Evolutionary conservation across 1,284 basidiomycete genomes (phyloP), one percentile per base, ranked within the genome.

Genomic region (Cutaneotrichosporon cutaneum): DNA sequence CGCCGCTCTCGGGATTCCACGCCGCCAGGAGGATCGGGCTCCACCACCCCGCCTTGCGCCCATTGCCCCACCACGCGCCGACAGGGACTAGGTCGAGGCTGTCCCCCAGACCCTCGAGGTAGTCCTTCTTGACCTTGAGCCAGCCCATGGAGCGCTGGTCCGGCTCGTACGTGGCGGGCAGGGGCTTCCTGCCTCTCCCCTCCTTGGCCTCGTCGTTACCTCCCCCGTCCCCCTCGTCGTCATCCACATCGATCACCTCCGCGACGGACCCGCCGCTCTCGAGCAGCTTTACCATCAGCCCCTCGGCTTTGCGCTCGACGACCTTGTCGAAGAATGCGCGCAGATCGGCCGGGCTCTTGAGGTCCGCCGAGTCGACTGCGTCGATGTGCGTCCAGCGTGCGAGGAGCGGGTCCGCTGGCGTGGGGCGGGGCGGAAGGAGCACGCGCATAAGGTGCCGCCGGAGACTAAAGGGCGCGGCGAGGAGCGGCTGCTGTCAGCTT

Each of bases 31-130:
- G 82, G 69, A 96, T 87, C 0, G 94, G 94, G 65, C 87, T 90
- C 92, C 93, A 97, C 92, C 92, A 96, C 30, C 86, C 85, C 10
- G 88, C 89, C 79, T 96, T 97, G 36, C 92, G 82, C n/a, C 94
- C 94, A 77, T 88, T 90, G 48, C 94, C 94, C 80, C 94, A 87
- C 92, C 90, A 94, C 21, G 89, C 90, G 39, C 88, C 90, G 62
- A 90, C 84, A 3, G 89, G 90, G n/a, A 90, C 84, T 54, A 84
- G 75, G 63, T 84, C 83, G 32, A 84, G 76, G 42, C 81, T 81
- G 65, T 84, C 83, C 16, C 84, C 84, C 16, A 83, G 71, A 52
- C 79, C 76, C 65, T 80, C 75, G 35, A 79, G 74, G 60, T 78
- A 80, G 62, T 80, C 75, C 72, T 90, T 91, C 80, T 94, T 94